Base-by-base conservation (phyloP, 208 protist species). In the Endotrypanum monterogeii region DNA sequence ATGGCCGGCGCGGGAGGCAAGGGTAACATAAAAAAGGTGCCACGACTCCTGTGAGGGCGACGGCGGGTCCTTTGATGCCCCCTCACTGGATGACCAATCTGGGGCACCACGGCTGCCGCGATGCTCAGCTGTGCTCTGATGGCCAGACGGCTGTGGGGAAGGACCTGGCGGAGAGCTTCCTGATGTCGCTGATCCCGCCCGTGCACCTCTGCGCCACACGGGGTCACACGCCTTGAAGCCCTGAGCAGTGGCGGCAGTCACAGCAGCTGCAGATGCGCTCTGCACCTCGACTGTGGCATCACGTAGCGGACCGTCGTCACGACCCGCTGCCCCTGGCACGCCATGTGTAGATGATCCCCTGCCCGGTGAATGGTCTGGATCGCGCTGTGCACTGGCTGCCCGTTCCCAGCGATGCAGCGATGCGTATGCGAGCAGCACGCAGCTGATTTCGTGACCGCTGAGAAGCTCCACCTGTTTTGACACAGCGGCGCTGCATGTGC, bases 351-450 rank as follows among this genome's bases (percentile, higher is more conserved):
- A 28, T 2, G 35, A 46, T 23, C 30, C 35, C 18, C 58, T 7
- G 8, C 32, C 35, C 20, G 16, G 35, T 3, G 58, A n/a, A 63
- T 28, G 28, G 35, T 16, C 6, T 32, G n/a, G 14, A 25, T 28
- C 28, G 30, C 3, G 7, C 8, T 39, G 30, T 25, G 28, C n/a
- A 30, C n/a, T 48, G 28, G 48, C 52, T 25, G 44, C 52, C 32
- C 30, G 14, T 48, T 78, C 74, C 74, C 74, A 79, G 48, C 74
- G 88, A 56, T 82, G 68, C 67, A 95, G 75, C 32, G 78, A 82
- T 14, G 88, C 88, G 70, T 89, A 94, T 41, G 87, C 82, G 23
- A 91, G 76, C 67, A 95, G 70, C 63, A 93, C 77, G 67, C 76
- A 84, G 73, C 81, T 81, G 23, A 95, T 52, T 58, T 91, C 79